Base-by-base conservation (phyloP, 2,329 filamentous ascomycete genomes). In the Clarireedia sp. region DNA sequence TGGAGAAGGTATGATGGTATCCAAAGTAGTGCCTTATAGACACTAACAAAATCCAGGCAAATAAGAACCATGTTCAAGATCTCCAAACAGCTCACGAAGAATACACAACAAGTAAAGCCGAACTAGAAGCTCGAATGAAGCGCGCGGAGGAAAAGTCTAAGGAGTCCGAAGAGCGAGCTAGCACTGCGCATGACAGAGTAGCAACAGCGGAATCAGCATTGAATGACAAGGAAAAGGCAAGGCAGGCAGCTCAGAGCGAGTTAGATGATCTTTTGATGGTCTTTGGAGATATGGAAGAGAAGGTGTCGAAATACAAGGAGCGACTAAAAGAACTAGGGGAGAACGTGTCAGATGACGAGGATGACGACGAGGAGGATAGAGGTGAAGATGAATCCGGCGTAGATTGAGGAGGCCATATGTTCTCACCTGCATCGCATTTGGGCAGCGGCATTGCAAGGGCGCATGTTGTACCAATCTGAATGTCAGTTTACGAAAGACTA, bases 191-290 rank as follows among this genome's bases (percentile, higher is more conserved):
- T 45, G 64, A 71, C 48, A 72, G 71, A 55, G 67, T 67, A 5
- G 24, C 52, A 4, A 65, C 63, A 38, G 59, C 57, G 8, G 60
- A 67, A 51, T 41, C 50, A 23, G 59, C 60, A 16, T 46, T 69
- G 21, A 61, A 64, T 10, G 72, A 78, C 60, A 84, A 80, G 59
- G 81, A 84, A 62, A 78, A 82, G 57, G 82, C 86, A 56, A 82
- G 80, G 54, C 77, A 82, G 58, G 72, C 78, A 1, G 78, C 79
- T 5, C 88, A 92, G 67, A 77, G 80, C 2, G 89, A 94, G 69
- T 75, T 92, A 46, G 89, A 94, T 62, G 89, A 94, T 68, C 75
- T 92, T 53, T 73, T 94, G 37, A 87, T 92, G 73, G 85, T 94
- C 5, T 89, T 91, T 70, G 83, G 82, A 14, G 89, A 94, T 66